Evolutionary conservation across 208 protist genomes (phyloP), one percentile per base, ranked within the genome.

Genomic region (Trypanosomatidae sp.): DNA sequence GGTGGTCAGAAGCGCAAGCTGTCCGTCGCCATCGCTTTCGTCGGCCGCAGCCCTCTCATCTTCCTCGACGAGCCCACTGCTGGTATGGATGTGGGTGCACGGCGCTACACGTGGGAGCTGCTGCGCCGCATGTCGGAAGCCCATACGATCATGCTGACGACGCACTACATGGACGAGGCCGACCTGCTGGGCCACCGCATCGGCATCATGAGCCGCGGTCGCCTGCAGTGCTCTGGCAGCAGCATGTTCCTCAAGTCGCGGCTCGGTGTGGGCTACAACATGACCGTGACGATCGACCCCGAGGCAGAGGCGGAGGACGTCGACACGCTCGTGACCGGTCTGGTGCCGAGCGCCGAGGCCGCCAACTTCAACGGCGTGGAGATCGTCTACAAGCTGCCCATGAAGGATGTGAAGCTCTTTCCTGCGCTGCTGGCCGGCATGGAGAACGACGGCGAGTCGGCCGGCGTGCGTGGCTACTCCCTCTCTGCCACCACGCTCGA

Each of bases 101-200:
- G 93, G 2, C 88, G 91, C n/a, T 84, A 89, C 75, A 88, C 93
- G 52, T 98, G 95, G 95, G 81, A 84, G 33, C 73, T 98, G 46
- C 77, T 94, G 72, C 72, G 84, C 0, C 43, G 73, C 22, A 86
- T 90, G 76, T 74, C 76, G 52, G 67, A 72, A 6, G 56, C 41
- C 7, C 88, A 84, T 74, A 96, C 83, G 9, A 93, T 95, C 49
- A 43, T 95, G 19, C 73, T 95, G 47, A 91, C 84, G 62, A 98
- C 96, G 33, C 98, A 99, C 79, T 98, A 90, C 79, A 99, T 99
- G 98, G 98, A 99, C 73, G 98, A 99, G 82, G 98, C 98, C 1
- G 98, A 99, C 41, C 66, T 95, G 30, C 84, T 99, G 30, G 87
- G 89, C 12, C 85, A 98, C 76, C 72, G 83, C n/a, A 96, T 99